Conservation (phyloP, 768 basidiomycete species). For the Russula olivacea region DNA sequence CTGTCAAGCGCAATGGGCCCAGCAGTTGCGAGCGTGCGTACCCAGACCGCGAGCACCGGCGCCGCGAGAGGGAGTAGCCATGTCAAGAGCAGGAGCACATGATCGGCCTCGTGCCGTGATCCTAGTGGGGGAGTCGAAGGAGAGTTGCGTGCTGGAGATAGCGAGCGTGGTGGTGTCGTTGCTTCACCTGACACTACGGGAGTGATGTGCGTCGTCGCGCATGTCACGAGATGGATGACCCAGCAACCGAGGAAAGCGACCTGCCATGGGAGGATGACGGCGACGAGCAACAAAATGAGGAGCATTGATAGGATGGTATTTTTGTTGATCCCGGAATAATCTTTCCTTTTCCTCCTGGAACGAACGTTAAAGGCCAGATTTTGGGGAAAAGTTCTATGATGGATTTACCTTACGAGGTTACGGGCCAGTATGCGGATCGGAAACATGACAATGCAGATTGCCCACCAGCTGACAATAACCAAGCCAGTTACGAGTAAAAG, state of each 20-base stretch:
- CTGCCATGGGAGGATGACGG: constrained; percentile 84
- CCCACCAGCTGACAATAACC: constrained; percentile 55
- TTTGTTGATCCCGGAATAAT: constrained; percentile 30
- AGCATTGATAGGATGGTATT: constrained; percentile 45
- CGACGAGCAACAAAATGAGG: constrained; percentile 58
- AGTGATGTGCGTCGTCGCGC: constrained; percentile 36
- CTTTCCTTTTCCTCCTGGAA: constrained; percentile 25
- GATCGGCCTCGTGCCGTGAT: constrained; percentile 43
- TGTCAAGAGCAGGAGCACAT: constrained; percentile 70
- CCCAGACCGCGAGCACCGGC: constrained; percentile 84
- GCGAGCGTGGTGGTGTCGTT: constrained; percentile 3
- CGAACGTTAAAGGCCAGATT: not conserved
- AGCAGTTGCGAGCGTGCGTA: constrained; percentile 74
- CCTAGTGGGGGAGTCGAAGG: not conserved
- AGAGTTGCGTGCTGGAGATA: constrained; percentile 5
- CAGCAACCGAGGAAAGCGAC: constrained; percentile 83
- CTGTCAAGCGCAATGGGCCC: constrained; percentile 69
- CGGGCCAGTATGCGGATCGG: constrained; percentile 34
- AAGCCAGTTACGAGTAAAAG: constrained; percentile 59
- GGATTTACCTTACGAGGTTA: constrained; percentile 26
- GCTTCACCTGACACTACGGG: not conserved
- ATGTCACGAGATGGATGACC: constrained; percentile 69
- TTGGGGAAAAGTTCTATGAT: not conserved
- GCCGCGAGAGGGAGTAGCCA: constrained; percentile 73
- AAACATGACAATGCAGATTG: constrained; percentile 46